A percentile compares a stretch with the other conserved stretches of the same genome.
Conservation (phyloP, 2,329 filamentous ascomycete species). For the Sporothrix mexicana region DNA sequence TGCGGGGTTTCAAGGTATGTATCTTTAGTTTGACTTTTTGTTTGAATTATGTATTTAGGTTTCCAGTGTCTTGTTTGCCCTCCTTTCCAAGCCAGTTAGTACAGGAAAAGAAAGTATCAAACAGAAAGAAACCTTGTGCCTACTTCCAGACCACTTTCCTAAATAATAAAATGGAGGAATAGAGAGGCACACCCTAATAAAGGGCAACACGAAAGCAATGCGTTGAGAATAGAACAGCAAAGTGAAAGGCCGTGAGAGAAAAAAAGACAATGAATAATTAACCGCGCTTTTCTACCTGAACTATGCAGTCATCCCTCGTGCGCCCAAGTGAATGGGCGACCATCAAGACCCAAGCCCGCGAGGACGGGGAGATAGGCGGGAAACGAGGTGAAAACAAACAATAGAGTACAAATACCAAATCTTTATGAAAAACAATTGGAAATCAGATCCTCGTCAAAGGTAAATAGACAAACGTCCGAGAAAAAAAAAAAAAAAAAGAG, state of each 20-base stretch:
- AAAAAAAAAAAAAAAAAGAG: not conserved
- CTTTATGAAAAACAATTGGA: not conserved
- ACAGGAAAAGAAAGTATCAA: not conserved
- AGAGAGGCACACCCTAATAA: not conserved
- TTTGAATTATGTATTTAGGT: slow-evolving; percentile 5
- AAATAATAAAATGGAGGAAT: not conserved
- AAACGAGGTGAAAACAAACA: not conserved
- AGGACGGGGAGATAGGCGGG: not conserved
- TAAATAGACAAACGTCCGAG: not conserved
- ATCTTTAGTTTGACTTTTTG: not conserved
- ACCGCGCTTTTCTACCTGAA: slow-evolving; percentile 25
- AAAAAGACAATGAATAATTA: not conserved
- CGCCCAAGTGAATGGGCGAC: slow-evolving; percentile 19
- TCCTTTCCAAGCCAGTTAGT: not conserved
- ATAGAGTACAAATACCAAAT: slow-evolving; percentile 13
- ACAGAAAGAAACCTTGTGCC: slow-evolving; percentile 11
- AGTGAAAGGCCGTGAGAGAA: not conserved
- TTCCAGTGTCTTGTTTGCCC: not conserved
- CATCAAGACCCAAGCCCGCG: slow-evolving; percentile 6
- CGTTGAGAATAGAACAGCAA: not conserved
- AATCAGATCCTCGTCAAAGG: not conserved
- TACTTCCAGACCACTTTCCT: not conserved
- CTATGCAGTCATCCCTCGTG: not conserved
- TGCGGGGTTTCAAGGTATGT: not conserved
- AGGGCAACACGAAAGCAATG: slow-evolving; percentile 10